A percentile compares a stretch with the other conserved stretches of the same genome.
Conservation (phyloP, 371 early-diverging fungal genomes). For the Capillidium rhysosporum region DNA sequence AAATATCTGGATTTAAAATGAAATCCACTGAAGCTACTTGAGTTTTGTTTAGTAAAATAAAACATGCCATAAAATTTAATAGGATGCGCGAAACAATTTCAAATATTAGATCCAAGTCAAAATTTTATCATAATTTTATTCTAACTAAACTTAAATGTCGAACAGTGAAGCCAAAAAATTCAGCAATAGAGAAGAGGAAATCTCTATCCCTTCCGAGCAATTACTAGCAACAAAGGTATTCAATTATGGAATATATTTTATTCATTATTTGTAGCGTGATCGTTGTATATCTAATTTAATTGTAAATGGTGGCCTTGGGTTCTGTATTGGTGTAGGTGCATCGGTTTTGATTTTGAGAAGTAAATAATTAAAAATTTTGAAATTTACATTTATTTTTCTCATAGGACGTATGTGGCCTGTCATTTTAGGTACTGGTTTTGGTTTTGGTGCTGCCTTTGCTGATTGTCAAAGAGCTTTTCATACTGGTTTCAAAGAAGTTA, state of each 20-base stretch:
- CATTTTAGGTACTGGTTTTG: constrained; percentile 67
- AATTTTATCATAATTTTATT: too few relatives aligned
- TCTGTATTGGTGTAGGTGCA: constrained; percentile 70
- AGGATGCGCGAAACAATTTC: too few relatives aligned
- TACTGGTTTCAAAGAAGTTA: not conserved
- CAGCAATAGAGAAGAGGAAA: constrained; percentile 1
- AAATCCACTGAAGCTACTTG: too few relatives aligned
- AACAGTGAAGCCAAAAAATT: constrained; percentile 2
- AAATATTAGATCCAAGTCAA: too few relatives aligned
- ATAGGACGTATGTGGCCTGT: constrained; percentile 82
- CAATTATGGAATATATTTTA: not conserved
- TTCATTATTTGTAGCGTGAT: constrained; percentile 38
- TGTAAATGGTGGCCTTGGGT: constrained; percentile 68
- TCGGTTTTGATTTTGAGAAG: constrained; percentile 78
- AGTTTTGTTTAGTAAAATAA: too few relatives aligned
- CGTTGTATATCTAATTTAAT: constrained; percentile 66
- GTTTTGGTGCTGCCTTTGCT: constrained; percentile 68
- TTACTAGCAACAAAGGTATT: constrained; percentile 17
- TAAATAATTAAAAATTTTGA: constrained; percentile 17
- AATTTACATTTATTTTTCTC: not conserved
- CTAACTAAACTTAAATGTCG: too few relatives aligned
- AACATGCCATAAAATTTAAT: too few relatives aligned
- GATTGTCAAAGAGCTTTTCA: constrained; percentile 36
- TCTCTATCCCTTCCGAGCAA: constrained; percentile 14
- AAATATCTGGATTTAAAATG: too few relatives aligned